A percentile compares a stretch with the other conserved stretches of the same genome.
These are phyloP conservation scores for Tuber aestivum DNA, from an alignment of 495 filamentous ascomycete genomes.

Conservation along the genomic window DNA sequence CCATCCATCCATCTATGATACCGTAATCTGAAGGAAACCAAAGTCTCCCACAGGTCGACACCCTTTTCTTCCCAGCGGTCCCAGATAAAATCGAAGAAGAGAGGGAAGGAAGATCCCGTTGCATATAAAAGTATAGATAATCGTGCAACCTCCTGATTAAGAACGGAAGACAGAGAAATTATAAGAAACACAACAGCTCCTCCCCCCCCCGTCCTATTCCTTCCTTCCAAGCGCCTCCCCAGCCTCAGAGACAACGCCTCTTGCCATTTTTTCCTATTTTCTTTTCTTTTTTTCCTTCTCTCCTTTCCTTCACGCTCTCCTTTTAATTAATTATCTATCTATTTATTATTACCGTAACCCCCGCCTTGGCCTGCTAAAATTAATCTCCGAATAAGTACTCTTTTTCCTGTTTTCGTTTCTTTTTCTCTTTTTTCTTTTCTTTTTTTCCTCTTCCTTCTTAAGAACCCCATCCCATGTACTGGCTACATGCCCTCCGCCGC, in stretches of 20 bases:
- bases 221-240: neutral
- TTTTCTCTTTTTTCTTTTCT: conserved; percentile 9
- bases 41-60: neutral
- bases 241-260: conserved; percentile 23
- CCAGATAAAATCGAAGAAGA: neutral
- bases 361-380: conserved; percentile 23
- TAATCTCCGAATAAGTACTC: neutral
- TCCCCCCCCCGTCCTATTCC: neutral
- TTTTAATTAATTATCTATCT: conserved; percentile 15
- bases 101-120: neutral
- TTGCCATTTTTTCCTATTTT: conserved; percentile 44
- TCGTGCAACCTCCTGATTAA: neutral
- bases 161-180: neutral
- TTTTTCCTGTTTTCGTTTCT: neutral
- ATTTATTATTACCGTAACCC: neutral
- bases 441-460: conserved; percentile 30
- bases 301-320: conserved; percentile 18
- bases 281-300: conserved; percentile 36
- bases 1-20: neutral
- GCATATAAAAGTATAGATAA: neutral
- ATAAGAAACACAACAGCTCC: neutral
- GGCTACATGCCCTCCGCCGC: conserved; percentile 5
- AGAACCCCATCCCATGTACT: conserved; percentile 8
- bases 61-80: neutral
- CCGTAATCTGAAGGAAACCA: neutral